Evolutionary conservation across 305 asterid species (phyloP).

Genomic region (Fraxinus greggii): DNA sequence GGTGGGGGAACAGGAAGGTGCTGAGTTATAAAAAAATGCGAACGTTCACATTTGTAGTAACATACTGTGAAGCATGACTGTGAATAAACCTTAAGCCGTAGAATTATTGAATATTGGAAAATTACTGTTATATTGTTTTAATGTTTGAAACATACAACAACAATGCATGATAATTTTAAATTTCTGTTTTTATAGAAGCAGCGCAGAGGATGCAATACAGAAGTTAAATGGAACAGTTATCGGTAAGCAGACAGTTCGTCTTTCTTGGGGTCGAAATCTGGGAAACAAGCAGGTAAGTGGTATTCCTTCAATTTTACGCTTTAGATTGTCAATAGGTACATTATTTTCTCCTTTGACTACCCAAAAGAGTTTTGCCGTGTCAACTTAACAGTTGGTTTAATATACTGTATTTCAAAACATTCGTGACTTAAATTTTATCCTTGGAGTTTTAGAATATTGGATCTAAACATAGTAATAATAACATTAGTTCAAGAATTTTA

Average conservation of each 20-base stretch:
- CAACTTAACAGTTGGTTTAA: background rate
- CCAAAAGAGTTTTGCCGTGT: background rate
- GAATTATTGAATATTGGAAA: background rate
- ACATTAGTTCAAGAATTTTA: background rate
- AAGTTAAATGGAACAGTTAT: conserved; percentile 71
- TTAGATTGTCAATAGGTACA: background rate
- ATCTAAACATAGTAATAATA: background rate
- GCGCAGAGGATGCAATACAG: conserved; percentile 82
- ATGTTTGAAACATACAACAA: background rate
- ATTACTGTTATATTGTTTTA: background rate
- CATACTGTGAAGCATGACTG: background rate
- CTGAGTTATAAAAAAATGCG: background rate
- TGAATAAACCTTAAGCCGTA: background rate
- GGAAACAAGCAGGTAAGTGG: conserved; percentile 63
- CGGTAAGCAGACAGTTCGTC: conserved; percentile 87
- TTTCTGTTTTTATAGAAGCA: conserved; percentile 46
- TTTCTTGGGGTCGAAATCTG: conserved; percentile 88
- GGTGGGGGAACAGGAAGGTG: background rate
- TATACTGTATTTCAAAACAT: background rate
- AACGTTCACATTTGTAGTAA: background rate
- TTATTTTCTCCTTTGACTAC: conserved; percentile 1
- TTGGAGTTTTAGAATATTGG: background rate
- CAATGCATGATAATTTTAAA: conserved; percentile 3
- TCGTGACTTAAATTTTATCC: background rate
- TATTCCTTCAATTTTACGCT: conserved; percentile 4